Conservation (phyloP, 257 asterid genomes). For the Ilex aquifolium region DNA sequence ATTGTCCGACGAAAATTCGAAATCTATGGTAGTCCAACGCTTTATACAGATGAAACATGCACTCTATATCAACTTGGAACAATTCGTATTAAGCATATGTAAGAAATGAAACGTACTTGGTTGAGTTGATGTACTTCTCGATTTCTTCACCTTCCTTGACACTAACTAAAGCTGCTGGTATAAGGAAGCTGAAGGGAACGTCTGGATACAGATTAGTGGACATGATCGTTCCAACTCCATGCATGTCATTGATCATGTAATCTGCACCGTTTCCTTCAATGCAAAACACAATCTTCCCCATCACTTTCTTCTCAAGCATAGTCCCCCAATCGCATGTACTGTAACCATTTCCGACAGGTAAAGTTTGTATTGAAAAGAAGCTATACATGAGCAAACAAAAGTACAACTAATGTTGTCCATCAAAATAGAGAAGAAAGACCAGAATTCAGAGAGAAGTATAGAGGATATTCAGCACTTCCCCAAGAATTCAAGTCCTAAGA, state of each 20-base stretch:
- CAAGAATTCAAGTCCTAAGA: too few species aligned
- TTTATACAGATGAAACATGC: too few species aligned
- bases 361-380: too few species aligned
- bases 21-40: too few species aligned
- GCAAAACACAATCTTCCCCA: conserved; percentile 62
- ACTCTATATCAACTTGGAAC: too few species aligned
- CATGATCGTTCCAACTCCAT: conserved; percentile 54
- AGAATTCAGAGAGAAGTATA: too few species aligned
- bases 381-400: too few species aligned
- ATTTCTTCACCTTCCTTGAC: conserved; percentile 29
- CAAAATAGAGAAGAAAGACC: too few species aligned
- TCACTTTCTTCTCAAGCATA: conserved; percentile 37
- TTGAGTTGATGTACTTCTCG: conserved; percentile 50
- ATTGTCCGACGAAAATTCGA: too few species aligned
- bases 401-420: too few species aligned
- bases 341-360: not conserved
- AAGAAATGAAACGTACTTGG: conserved; percentile 29
- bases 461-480: too few species aligned
- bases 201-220: conserved; percentile 18
- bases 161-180: conserved; percentile 32
- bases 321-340: conserved; percentile 48
- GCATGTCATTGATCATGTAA: conserved; percentile 13
- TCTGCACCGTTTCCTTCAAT: conserved; percentile 26
- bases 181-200: conserved; percentile 17
- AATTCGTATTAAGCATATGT: too few species aligned